These are phyloP conservation scores for Tricholoma sp. DNA, from an alignment of 768 basidiomycete genomes.

Conservation along the genomic window DNA sequence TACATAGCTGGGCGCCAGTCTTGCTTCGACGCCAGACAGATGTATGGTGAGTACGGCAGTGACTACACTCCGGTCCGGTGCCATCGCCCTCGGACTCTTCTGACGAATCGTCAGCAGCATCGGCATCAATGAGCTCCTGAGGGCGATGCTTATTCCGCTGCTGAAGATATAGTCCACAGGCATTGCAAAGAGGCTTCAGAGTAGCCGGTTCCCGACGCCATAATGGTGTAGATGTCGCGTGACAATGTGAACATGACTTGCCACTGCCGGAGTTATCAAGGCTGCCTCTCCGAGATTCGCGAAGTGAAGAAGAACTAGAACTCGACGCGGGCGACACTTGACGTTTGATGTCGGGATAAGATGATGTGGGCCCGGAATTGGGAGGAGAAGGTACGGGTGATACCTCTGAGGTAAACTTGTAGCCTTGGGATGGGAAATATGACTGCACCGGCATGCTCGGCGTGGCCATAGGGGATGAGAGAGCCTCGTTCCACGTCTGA, in stretches of 20 bases:
- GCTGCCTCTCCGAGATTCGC: slow-evolving; percentile 22
- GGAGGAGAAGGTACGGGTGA: slow-evolving; percentile 28
- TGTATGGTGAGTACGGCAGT: slow-evolving; percentile 44
- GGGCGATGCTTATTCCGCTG: slow-evolving; percentile 43
- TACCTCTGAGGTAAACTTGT: slow-evolving; percentile 25
- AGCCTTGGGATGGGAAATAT: slow-evolving; percentile 16
- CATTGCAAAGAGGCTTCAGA: slow-evolving; percentile 42
- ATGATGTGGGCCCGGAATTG: slow-evolving; percentile 17
- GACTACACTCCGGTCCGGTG: slow-evolving; percentile 42
- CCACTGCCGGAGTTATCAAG: slow-evolving; percentile 24
- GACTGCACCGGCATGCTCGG: slow-evolving; percentile 8
- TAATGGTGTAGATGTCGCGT: slow-evolving; percentile 42
- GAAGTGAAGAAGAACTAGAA: slow-evolving; percentile 17
- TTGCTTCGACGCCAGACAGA: slow-evolving; percentile 49
- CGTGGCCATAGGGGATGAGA: slow-evolving; percentile 21
- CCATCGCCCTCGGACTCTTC: slow-evolving; percentile 36
- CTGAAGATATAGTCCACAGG: slow-evolving; percentile 43
- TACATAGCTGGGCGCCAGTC: slow-evolving; percentile 44
- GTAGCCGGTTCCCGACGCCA: slow-evolving; percentile 44
- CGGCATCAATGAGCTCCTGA: slow-evolving; percentile 46
- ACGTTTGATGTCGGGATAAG: slow-evolving; percentile 12
- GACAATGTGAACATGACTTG: slow-evolving; percentile 43
- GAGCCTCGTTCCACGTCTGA: slow-evolving; percentile 21
- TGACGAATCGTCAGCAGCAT: slow-evolving; percentile 33
- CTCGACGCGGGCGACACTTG: slow-evolving; percentile 16